These are phyloP conservation scores for Aspergillus ochraceus DNA, from an alignment of 2,329 filamentous ascomycete species.

Conservation along the genomic window DNA sequence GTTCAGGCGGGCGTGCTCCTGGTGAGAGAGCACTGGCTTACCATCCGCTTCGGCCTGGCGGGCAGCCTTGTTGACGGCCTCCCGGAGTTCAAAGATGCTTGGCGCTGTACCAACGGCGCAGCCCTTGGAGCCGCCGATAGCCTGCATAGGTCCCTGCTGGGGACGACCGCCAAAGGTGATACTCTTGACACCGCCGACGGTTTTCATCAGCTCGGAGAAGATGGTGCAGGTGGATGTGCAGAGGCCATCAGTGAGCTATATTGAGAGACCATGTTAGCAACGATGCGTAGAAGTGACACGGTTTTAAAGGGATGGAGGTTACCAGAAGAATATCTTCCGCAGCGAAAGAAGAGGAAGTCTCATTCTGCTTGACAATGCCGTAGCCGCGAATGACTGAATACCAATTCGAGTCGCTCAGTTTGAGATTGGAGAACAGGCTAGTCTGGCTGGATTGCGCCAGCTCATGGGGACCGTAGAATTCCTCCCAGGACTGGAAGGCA, in stretches of 20 bases:
- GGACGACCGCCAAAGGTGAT: slow-evolving; percentile 63
- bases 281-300: neutral
- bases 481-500: slow-evolving; percentile 43
- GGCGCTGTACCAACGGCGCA: slow-evolving; percentile 30
- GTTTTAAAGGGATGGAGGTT: neutral
- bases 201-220: slow-evolving; percentile 57
- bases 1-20: slow-evolving; percentile 1
- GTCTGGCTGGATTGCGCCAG: slow-evolving; percentile 21
- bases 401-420: slow-evolving; percentile 20
- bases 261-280: neutral
- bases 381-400: slow-evolving; percentile 28
- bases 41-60: slow-evolving; percentile 10
- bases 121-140: slow-evolving; percentile 66
- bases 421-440: slow-evolving; percentile 26
- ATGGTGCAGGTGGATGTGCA: slow-evolving; percentile 63
- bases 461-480: slow-evolving; percentile 43
- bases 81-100: slow-evolving; percentile 24
- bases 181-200: slow-evolving; percentile 55
- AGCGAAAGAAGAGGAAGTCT: slow-evolving; percentile 25
- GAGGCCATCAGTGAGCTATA: slow-evolving; percentile 53
- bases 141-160: slow-evolving; percentile 56
- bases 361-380: slow-evolving; percentile 19
- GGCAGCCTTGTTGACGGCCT: slow-evolving; percentile 19
- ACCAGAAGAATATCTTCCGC: slow-evolving; percentile 37
- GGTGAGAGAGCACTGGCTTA: slow-evolving; percentile 12